phyloP scores from a whole-genome alignment of 805 yeast genomes.

The Lachancea sp. region DNA sequence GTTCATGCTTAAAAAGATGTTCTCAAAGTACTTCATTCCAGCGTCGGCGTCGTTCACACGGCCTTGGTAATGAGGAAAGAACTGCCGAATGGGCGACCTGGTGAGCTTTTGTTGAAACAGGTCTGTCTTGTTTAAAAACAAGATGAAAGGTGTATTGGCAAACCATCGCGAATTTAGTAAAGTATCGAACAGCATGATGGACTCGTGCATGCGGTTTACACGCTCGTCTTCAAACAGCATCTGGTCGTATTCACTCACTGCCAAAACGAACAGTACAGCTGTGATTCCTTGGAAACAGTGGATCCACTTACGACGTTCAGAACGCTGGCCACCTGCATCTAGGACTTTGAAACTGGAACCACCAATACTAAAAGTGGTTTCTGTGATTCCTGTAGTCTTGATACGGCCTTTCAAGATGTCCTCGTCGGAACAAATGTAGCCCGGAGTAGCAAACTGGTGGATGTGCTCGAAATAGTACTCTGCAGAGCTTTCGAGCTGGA shows the following conservation, averaged over 20 bases:
- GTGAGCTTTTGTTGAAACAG: slow-evolving; percentile 64
- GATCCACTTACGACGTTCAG: slow-evolving; percentile 90
- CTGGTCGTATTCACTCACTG: slow-evolving; percentile 90
- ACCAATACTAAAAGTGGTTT: slow-evolving; percentile 67
- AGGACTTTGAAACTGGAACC: slow-evolving; percentile 64
- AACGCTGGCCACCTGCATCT: slow-evolving; percentile 96
- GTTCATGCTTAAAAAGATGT: slow-evolving; percentile 57
- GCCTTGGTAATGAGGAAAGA: slow-evolving; percentile 76
- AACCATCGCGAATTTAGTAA: slow-evolving; percentile 85
- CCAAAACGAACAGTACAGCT: slow-evolving; percentile 80
- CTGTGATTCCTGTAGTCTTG: slow-evolving; percentile 93
- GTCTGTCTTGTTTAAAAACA: slow-evolving; percentile 86
- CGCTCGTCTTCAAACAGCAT: slow-evolving; percentile 81
- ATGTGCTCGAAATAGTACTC: slow-evolving; percentile 73
- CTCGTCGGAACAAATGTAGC: slow-evolving; percentile 65
- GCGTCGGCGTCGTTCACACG: slow-evolving; percentile 55
- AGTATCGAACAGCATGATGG: slow-evolving; percentile 76
- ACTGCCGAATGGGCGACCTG: slow-evolving; percentile 57
- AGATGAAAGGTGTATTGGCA: slow-evolving; percentile 73
- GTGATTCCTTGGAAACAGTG: slow-evolving; percentile 90
- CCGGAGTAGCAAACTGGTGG: slow-evolving; percentile 53
- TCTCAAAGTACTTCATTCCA: slow-evolving; percentile 66
- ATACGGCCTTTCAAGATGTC: slow-evolving; percentile 88
- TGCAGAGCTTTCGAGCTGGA: slow-evolving; percentile 81
- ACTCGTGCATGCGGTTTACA: slow-evolving; percentile 87